Conservation (phyloP, 108 stramenopile genomes). For the Cyclotella choctawhatcheeana region DNA sequence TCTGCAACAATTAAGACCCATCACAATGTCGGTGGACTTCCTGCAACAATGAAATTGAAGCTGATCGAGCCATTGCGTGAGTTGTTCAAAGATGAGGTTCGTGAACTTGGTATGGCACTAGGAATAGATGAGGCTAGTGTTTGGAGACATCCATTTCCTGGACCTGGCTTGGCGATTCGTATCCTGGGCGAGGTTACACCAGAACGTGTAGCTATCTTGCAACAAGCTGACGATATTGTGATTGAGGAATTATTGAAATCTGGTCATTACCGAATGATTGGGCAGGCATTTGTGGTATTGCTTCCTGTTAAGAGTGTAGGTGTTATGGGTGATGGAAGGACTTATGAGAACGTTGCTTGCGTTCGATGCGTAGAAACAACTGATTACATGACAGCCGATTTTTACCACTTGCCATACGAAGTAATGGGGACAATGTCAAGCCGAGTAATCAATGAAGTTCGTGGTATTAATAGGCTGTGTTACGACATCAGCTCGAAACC, state of each 20-base stretch:
- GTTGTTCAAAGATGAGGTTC: constrained; percentile 98
- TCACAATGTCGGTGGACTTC: constrained; percentile 98
- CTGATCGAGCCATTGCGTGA: constrained; percentile 98
- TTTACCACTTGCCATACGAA: constrained; percentile 97
- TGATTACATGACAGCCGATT: constrained; percentile 99
- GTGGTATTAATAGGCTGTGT: constrained; percentile 95
- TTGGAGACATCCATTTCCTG: constrained; percentile 99
- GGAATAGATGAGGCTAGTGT: constrained; percentile 95
- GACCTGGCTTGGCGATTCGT: constrained; percentile 98
- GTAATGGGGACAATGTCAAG: constrained; percentile 94
- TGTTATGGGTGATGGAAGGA: constrained; percentile 97
- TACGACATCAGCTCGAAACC: constrained; percentile 99
- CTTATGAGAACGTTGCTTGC: constrained; percentile 92
- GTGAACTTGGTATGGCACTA: constrained; percentile 90
- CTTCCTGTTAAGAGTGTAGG: constrained; percentile 96
- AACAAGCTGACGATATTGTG: constrained; percentile 96
- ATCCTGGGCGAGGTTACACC: constrained; percentile 90
- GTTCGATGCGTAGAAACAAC: constrained; percentile 96
- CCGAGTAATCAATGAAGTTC: constrained; percentile 97
- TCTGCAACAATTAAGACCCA: constrained; percentile 99
- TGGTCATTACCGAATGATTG: constrained; percentile 95
- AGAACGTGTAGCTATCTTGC: constrained; percentile 89
- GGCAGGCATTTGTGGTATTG: constrained; percentile 97
- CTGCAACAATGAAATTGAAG: constrained; percentile 94
- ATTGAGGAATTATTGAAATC: constrained; percentile 91